Evolutionary conservation across 345 rosid genomes (phyloP).

Genomic region (Citrus glauca): DNA sequence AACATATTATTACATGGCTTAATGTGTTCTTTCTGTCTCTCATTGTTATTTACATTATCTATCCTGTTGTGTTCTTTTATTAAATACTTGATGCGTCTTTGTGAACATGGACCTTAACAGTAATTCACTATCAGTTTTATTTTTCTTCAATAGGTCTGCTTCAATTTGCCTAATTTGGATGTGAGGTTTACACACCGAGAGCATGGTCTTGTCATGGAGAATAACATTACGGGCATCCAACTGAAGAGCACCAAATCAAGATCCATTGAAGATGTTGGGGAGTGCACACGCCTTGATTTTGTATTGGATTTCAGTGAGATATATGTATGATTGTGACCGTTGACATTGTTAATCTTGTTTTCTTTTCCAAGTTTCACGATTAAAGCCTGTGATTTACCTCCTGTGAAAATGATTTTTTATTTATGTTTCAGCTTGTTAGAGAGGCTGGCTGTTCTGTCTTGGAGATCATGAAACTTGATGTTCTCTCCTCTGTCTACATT

Average conservation of each 20-base stretch:
- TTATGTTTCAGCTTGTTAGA: slow-evolving; percentile 71
- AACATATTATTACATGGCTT: slow-evolving; percentile 1
- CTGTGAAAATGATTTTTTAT: slow-evolving; percentile 15
- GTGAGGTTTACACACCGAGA: slow-evolving; percentile 71
- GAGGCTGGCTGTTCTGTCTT: slow-evolving; percentile 71
- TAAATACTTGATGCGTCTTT: neutral
- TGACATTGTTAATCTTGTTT: slow-evolving; percentile 22
- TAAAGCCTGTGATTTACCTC: slow-evolving; percentile 12
- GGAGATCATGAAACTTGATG: slow-evolving; percentile 89
- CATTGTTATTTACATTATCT: neutral
- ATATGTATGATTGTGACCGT: slow-evolving; percentile 52
- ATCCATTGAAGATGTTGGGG: slow-evolving; percentile 82
- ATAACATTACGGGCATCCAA: slow-evolving; percentile 81
- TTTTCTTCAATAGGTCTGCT: slow-evolving; percentile 53
- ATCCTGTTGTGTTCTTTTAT: neutral
- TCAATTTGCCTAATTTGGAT: slow-evolving; percentile 76
- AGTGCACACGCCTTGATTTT: slow-evolving; percentile 85
- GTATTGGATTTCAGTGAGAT: slow-evolving; percentile 92
- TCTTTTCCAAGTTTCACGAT: slow-evolving; percentile 11
- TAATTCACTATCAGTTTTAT: slow-evolving; percentile 1
- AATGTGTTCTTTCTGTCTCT: neutral
- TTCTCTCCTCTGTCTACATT: slow-evolving; percentile 72
- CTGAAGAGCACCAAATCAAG: slow-evolving; percentile 65
- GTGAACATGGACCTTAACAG: neutral
- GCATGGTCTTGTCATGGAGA: slow-evolving; percentile 60